Percentiles rank a stretch among this genome's conserved stretches.
Conservation (phyloP, 805 yeast genomes). For the Hemisphaericaspora nanyangensis region DNA sequence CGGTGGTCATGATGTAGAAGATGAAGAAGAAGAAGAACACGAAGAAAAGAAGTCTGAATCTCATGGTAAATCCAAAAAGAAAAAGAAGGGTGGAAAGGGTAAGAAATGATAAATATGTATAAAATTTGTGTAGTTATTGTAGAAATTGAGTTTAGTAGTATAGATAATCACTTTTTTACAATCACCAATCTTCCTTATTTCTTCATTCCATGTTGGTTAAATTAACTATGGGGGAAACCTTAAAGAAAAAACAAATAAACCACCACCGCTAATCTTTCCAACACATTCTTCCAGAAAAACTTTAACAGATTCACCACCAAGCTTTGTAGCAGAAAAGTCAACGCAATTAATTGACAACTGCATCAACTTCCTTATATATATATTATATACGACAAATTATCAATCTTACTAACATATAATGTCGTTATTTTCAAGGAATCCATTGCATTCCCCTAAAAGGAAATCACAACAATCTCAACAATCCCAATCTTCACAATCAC, state of each 20-base stretch:
- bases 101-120: slow-evolving; percentile 2
- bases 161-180: not conserved
- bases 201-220: too few relatives aligned
- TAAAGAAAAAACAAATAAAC: too few relatives aligned
- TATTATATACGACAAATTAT: too few relatives aligned
- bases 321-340: too few relatives aligned
- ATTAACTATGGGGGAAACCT: too few relatives aligned
- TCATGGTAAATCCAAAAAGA: slow-evolving; percentile 6
- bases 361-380: too few relatives aligned
- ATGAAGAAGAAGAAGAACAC: not conserved
- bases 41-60: slow-evolving; percentile 1
- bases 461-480: not conserved
- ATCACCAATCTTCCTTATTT: too few relatives aligned
- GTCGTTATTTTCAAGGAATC: not conserved
- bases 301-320: too few relatives aligned
- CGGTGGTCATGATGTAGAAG: not conserved
- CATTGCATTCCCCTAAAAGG: not conserved
- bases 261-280: too few relatives aligned
- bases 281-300: too few relatives aligned
- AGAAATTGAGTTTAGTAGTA: not conserved
- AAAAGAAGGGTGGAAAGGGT: slow-evolving; percentile 8
- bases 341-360: too few relatives aligned
- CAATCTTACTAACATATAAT: too few relatives aligned
- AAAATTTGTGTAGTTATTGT: not conserved
- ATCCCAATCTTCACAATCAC: not conserved